Evolutionary conservation across 208 protist genomes (phyloP), one percentile per base, ranked within the genome.

Genomic region (Endotrypanum monterogeii): DNA sequence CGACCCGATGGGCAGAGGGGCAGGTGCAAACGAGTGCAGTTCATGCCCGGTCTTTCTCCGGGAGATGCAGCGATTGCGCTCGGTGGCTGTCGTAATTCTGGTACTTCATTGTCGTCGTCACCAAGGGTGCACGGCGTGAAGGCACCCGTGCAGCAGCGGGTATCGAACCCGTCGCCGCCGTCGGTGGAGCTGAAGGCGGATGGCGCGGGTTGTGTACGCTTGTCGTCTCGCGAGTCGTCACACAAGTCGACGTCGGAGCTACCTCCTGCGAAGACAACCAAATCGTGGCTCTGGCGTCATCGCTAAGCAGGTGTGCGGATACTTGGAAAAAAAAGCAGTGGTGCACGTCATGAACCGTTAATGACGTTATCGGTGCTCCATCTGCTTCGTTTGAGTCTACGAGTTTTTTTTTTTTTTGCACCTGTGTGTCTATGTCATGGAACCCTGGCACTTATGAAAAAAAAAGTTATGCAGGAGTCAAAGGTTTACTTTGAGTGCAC

Each of bases 271-370:
- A 25, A 32, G 39, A 25, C n/a, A 46, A 68, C 14, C 25, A 68
- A 39, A 28, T 68, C 46, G 44, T 28, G 28, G 44, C 20, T 51
- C 28, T 68, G 63, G 63, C 44, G 44, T 39, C 63, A 54, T 51
- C 63, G 60, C 37, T 65, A 48, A 65, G 23, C 32, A 65, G 4
- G 5, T 44, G 37, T 25, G 32, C 37, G 14, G 4, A 28, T 65
- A 23, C 12, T 20, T 46, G 37, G 8, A 12, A 18, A 20, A 6
- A 23, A 65, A 3, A 25, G 8, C 39, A 25, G 35, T 3, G 16
- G 35, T 3, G 16, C 3, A 0, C 37, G 9, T 23, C 37, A 46
- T 30, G 18, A 5, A 28, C 37, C 20, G 3, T 11, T 48, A 18
- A 30, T 65, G 18, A 41, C 23, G 5, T 23, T 12, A 9, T 18